phyloP scores from a whole-genome alignment of 2,329 filamentous ascomycete genomes.

The Fusarium brachygibbosum region DNA sequence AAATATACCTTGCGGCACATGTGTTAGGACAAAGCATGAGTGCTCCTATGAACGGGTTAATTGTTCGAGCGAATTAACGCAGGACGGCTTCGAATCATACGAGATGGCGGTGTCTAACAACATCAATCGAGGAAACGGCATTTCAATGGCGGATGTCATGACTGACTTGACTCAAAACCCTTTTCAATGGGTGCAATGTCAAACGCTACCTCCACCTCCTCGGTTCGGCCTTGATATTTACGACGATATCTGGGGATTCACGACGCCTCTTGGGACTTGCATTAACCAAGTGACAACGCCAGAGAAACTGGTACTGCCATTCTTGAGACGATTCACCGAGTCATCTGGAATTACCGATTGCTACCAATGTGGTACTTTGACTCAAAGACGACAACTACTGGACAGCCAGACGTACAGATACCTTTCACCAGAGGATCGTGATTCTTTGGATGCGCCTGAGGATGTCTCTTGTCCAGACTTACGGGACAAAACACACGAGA shows the following conservation, averaged over 20 bases:
- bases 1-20: neutral
- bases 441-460: neutral
- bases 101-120: no score
- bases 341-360: neutral
- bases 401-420: no score
- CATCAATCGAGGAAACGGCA: no score
- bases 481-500: neutral
- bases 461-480: neutral
- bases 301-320: neutral
- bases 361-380: neutral
- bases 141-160: neutral
- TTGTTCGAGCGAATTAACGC: neutral
- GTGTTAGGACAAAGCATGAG: neutral
- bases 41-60: neutral
- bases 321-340: neutral
- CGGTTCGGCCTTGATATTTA: neutral
- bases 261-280: neutral
- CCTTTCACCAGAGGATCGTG: no score
- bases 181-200: neutral
- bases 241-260: neutral
- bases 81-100: no score
- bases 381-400: neutral
- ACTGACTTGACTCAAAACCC: neutral
- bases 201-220: neutral
- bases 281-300: neutral